Evolutionary conservation across 2,329 filamentous ascomycete genomes (phyloP).

Genomic region (Aureobasidium sp.): DNA sequence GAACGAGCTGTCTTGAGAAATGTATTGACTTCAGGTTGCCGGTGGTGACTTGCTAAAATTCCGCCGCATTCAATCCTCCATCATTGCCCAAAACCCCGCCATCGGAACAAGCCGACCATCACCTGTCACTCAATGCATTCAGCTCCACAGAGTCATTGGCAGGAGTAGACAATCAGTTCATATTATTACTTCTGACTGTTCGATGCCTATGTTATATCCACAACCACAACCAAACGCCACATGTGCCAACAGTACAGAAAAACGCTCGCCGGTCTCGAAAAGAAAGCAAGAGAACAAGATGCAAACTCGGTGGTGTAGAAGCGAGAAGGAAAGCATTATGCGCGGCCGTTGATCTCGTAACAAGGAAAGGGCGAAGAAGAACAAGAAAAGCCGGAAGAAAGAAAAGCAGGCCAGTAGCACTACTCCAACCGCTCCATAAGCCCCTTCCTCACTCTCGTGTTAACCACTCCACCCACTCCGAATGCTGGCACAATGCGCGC

Average conservation of each 20-base stretch:
- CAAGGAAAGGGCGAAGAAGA: not conserved
- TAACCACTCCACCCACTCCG: conserved; percentile 80
- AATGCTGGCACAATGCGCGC: conserved; percentile 83
- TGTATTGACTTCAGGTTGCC: conserved; percentile 20
- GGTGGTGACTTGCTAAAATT: conserved; percentile 8
- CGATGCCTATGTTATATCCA: too few relatives aligned
- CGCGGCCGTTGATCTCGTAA: not conserved
- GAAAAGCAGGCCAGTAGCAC: too few relatives aligned
- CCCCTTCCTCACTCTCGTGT: conserved; percentile 57
- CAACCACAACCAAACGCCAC: too few relatives aligned
- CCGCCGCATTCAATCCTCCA: not conserved
- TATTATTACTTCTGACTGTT: too few relatives aligned
- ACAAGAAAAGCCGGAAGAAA: not conserved
- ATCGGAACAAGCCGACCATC: not conserved
- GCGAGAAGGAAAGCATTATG: not conserved
- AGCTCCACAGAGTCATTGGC: too few relatives aligned
- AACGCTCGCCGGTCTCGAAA: too few relatives aligned
- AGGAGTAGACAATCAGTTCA: too few relatives aligned
- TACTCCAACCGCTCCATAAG: conserved; percentile 56
- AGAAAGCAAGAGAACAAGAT: too few relatives aligned
- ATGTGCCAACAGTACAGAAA: too few relatives aligned
- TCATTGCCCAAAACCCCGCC: not conserved
- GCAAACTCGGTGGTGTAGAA: too few relatives aligned
- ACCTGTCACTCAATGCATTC: not conserved
- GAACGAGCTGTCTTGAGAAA: conserved; percentile 16